These are phyloP conservation scores for Cicer arietinum DNA, from an alignment of 306 rosid species.

Conservation along the genomic window DNA sequence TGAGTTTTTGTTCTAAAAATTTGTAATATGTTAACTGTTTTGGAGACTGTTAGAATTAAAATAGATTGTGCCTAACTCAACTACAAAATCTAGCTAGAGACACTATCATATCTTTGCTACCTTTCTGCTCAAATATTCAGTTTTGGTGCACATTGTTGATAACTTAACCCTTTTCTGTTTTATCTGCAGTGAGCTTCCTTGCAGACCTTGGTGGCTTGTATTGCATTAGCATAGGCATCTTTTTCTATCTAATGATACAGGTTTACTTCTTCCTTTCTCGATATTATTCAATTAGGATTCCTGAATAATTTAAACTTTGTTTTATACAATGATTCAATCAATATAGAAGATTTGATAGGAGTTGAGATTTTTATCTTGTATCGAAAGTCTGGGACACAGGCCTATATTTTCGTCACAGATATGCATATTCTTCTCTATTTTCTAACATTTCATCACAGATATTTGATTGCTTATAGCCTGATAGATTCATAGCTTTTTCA, in stretches of 20 bases:
- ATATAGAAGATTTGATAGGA: constrained; percentile 5
- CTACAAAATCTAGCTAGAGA: constrained; percentile 12
- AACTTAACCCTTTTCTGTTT: constrained; percentile 43
- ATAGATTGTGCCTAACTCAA: neutral
- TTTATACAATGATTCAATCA: constrained; percentile 22
- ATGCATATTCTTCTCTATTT: neutral
- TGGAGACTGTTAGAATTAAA: constrained; percentile 16
- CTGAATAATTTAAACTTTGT: neutral
- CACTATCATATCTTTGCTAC: constrained; percentile 8
- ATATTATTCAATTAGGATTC: constrained; percentile 13
- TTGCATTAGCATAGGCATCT: constrained; percentile 86
- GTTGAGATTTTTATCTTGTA: constrained; percentile 6
- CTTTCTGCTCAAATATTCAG: constrained; percentile 9
- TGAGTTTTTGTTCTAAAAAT: constrained; percentile 34
- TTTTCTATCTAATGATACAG: constrained; percentile 86
- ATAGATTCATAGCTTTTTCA: constrained; percentile 19
- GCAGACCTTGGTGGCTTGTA: constrained; percentile 98
- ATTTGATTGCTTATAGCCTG: constrained; percentile 22
- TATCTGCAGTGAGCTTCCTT: constrained; percentile 86
- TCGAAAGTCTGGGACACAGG: neutral
- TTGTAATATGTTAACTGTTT: constrained; percentile 29
- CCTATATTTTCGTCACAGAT: neutral
- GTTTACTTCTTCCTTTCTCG: constrained; percentile 52
- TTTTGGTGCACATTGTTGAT: constrained; percentile 16
- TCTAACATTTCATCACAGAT: neutral